These are phyloP conservation scores for Eucalyptus marginata DNA, from an alignment of 345 rosid species.

Conservation along the genomic window DNA sequence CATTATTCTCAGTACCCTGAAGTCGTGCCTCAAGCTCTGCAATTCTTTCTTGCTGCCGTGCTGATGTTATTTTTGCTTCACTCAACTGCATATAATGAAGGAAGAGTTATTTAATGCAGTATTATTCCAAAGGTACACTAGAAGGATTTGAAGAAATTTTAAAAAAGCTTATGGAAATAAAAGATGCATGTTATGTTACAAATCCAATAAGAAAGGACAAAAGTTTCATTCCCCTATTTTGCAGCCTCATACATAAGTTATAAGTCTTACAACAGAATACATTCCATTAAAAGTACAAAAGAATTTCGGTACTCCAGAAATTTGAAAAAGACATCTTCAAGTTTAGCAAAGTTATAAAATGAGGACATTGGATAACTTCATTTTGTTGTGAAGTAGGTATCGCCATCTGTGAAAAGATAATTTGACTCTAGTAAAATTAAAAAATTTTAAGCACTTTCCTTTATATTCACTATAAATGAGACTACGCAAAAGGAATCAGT, in stretches of 20 bases:
- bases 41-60: conserved; percentile 45
- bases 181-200: neutral
- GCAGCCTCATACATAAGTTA: neutral
- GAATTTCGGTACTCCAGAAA: neutral
- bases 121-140: neutral
- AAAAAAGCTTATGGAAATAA: neutral
- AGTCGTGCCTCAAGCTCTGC: conserved; percentile 88
- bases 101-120: neutral
- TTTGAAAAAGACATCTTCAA: neutral
- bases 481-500: neutral
- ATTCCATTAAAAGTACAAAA: neutral
- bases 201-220: neutral
- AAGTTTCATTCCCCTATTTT: neutral
- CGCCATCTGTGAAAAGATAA: neutral
- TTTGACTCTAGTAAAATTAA: neutral
- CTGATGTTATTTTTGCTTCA: conserved; percentile 49
- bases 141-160: neutral
- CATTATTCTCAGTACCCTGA: conserved; percentile 83
- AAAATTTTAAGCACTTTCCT: neutral
- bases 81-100: conserved; percentile 28
- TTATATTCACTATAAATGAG: neutral
- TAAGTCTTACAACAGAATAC: neutral
- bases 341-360: neutral
- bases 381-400: neutral
- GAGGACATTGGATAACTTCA: neutral